Percentiles rank a stretch among this genome's conserved stretches.
Conservation (phyloP, 192 early-diverging fungal species). For the Linnemannia exigua region DNA sequence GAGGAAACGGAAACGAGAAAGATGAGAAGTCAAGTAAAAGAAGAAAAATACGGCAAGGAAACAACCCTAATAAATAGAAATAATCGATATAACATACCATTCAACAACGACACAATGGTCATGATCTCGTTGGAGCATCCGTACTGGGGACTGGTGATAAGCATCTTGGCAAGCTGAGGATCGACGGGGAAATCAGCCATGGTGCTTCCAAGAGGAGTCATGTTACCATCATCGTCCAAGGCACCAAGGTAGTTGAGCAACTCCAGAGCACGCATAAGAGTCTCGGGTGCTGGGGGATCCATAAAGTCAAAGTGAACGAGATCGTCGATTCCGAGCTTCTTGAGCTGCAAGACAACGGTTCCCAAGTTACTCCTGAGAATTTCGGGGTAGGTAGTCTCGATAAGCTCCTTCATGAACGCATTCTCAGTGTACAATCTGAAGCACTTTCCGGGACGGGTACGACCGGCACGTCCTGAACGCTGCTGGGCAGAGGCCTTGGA, state of each 20-base stretch:
- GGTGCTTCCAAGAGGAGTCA: constrained; percentile 84
- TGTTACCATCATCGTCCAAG: constrained; percentile 94
- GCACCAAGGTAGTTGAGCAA: constrained; percentile 95
- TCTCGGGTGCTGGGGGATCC: constrained; percentile 99
- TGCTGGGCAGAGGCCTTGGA: constrained; percentile 97
- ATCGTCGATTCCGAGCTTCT: constrained; percentile 97
- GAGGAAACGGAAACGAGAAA: too few relatives aligned
- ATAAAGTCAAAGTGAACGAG: constrained; percentile 99
- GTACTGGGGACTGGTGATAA: constrained; percentile 88
- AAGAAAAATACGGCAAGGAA: too few relatives aligned
- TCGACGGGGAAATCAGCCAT: constrained; percentile 99
- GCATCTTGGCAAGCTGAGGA: constrained; percentile 94
- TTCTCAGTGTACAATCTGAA: constrained; percentile 99
- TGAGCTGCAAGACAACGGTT: constrained; percentile 96
- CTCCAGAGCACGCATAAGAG: constrained; percentile 97
- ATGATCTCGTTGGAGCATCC: constrained; percentile 95
- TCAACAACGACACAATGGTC: constrained; percentile 94
- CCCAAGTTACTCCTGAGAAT: constrained; percentile 97
- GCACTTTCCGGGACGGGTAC: constrained; percentile 96
- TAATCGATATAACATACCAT: too few relatives aligned
- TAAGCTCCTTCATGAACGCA: constrained; percentile 92
- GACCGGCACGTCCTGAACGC: constrained; percentile 98
- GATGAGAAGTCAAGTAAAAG: too few relatives aligned
- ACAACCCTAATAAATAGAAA: too few relatives aligned
- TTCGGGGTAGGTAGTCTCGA: constrained; percentile 99